phyloP scores from a whole-genome alignment of 495 filamentous ascomycete genomes.

The Penicillium egyptiacum region DNA sequence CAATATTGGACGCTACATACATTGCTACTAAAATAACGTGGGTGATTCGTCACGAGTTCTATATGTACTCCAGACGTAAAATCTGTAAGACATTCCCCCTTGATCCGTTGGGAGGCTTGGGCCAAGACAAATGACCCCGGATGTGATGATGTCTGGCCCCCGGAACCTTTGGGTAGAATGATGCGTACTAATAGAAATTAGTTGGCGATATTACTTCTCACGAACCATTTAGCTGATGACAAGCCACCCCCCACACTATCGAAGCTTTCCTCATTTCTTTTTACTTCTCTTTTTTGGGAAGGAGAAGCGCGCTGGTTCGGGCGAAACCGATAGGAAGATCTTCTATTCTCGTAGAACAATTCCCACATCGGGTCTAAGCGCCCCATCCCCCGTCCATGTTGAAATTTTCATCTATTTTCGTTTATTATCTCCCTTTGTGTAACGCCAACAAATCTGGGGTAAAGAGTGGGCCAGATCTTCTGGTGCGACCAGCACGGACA shows the following conservation, averaged over 20 bases:
- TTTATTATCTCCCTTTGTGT: conserved; percentile 15
- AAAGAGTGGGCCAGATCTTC: conserved; percentile 45
- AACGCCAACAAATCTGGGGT: conserved; percentile 42
- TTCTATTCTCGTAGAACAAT: neutral
- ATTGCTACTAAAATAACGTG: neutral
- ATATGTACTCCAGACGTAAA: conserved; percentile 1
- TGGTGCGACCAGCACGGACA: conserved; percentile 40
- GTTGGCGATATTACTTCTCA: neutral
- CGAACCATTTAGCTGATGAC: conserved; percentile 3
- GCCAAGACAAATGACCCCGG: conserved; percentile 4
- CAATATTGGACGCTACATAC: neutral
- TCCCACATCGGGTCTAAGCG: conserved; percentile 1
- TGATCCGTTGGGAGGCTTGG: neutral
- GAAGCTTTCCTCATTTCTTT: neutral
- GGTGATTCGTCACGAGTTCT: neutral
- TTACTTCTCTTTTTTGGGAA: neutral
- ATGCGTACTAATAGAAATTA: neutral
- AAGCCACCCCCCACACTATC: conserved; percentile 8
- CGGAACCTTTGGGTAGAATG: neutral
- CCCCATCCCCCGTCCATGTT: conserved; percentile 12
- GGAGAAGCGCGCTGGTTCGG: neutral
- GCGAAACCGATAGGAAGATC: neutral
- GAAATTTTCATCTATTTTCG: conserved; percentile 10
- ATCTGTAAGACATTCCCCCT: conserved; percentile 9
- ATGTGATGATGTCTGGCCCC: neutral